Conservation (phyloP, 352 stramenopile species). For the Pythium aquatile region DNA sequence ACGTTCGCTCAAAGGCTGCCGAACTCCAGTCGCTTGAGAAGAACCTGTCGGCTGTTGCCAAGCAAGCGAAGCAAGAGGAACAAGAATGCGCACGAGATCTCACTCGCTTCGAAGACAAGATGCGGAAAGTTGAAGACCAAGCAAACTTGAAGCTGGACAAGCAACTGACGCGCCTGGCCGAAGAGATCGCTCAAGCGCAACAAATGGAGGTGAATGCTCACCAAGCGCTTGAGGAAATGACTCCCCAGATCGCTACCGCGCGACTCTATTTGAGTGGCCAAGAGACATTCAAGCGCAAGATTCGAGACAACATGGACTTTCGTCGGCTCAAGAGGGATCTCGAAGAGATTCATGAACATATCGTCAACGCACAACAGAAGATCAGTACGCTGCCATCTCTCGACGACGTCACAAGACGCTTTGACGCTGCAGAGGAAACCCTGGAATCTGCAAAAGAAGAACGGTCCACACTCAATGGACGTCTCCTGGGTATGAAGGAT, state of each 20-base stretch:
- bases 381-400: slow-evolving; percentile 48
- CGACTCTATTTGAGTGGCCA: slow-evolving; percentile 43
- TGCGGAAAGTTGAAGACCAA: slow-evolving; percentile 30
- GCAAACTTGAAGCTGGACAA: slow-evolving; percentile 40
- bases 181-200: slow-evolving; percentile 44
- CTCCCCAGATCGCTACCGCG: slow-evolving; percentile 44
- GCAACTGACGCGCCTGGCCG: slow-evolving; percentile 39
- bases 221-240: slow-evolving; percentile 44
- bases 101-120: slow-evolving; percentile 16
- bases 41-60: not conserved
- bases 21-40: slow-evolving; percentile 42
- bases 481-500: slow-evolving; percentile 52
- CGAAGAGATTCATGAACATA: slow-evolving; percentile 33
- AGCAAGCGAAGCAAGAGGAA: slow-evolving; percentile 12
- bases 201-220: slow-evolving; percentile 38
- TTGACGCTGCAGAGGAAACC: slow-evolving; percentile 33
- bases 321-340: slow-evolving; percentile 52
- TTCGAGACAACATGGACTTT: slow-evolving; percentile 79
- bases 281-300: slow-evolving; percentile 65
- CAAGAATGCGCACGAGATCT: slow-evolving; percentile 36
- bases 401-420: slow-evolving; percentile 47
- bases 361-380: slow-evolving; percentile 43
- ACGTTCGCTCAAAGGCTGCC: slow-evolving; percentile 41
- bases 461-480: slow-evolving; percentile 42
- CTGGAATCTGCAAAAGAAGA: slow-evolving; percentile 35